A percentile compares a stretch with the other conserved stretches of the same genome.
phyloP scores from a whole-genome alignment of 768 basidiomycete species.

The Trametes maxima region DNA sequence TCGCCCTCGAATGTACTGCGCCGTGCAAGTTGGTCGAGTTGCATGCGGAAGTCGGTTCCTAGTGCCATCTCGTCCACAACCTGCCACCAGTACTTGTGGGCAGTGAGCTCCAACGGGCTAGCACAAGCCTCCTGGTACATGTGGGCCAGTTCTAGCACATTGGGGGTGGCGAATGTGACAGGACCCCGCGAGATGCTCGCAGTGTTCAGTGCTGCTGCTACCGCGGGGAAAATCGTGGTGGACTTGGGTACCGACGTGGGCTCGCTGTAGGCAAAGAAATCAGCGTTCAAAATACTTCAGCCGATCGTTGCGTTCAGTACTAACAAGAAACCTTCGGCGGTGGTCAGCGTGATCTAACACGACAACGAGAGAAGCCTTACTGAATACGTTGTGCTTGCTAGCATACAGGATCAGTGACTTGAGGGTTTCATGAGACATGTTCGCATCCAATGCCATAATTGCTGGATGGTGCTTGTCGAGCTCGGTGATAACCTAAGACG shows the following conservation, averaged over 20 bases:
- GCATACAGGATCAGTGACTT: constrained; percentile 48
- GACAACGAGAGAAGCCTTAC: constrained; percentile 1
- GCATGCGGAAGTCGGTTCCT: constrained; percentile 64
- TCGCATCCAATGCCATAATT: constrained; percentile 77
- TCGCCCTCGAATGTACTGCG: constrained; percentile 44
- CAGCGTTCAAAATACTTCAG: background rate
- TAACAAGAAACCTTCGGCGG: constrained; percentile 72
- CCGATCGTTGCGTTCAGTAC: constrained; percentile 27
- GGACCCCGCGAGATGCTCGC: constrained; percentile 39
- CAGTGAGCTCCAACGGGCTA: constrained; percentile 50
- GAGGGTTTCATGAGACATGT: constrained; percentile 60
- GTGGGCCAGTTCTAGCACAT: constrained; percentile 73
- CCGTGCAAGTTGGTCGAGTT: constrained; percentile 62
- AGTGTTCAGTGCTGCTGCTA: constrained; percentile 43
- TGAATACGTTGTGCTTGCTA: constrained; percentile 5
- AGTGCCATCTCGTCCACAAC: constrained; percentile 64
- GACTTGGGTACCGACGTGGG: constrained; percentile 92
- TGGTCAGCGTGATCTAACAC: background rate
- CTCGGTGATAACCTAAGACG: constrained; percentile 50
- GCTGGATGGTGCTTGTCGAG: constrained; percentile 52
- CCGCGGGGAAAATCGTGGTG: constrained; percentile 63
- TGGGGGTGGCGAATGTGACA: constrained; percentile 81
- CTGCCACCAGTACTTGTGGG: constrained; percentile 65
- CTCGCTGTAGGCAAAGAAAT: constrained; percentile 54
- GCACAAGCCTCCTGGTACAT: constrained; percentile 54